Base-by-base conservation (phyloP, 768 basidiomycete genomes). In the Hericium coralloides region DNA sequence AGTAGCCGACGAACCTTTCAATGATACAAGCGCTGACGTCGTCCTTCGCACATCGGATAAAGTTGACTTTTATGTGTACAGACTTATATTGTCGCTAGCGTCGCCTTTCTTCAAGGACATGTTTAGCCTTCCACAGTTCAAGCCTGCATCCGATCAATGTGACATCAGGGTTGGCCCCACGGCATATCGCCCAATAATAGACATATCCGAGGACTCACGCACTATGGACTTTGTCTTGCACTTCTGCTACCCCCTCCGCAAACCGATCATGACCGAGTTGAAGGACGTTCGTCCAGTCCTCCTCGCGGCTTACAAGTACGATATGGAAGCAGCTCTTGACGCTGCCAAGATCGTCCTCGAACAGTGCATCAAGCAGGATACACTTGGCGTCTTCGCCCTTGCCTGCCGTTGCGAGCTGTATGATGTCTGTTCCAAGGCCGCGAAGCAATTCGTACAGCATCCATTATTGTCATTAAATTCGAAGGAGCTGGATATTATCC, bases 81-180 rank as follows among this genome's bases (percentile, higher is more conserved):
- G 59, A 18, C 57, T 64, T 12, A 68, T 74, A 41, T 68, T 75
- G 10, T 64, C 66, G 14, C 72, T 45, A 15, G 43, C 43, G 8
- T 45, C 43, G 43, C 43, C 43, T 20, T 9, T 45, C 43, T 45
- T 45, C 56, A 60, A 66, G 23, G 57, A 60, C 26, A 63, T 74
- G 54, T 69, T 74, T 49, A 36, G 55, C 17, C 51, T 69, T 14
- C 66, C 68, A 2, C 66, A 70, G 22, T 58, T 68, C n/a, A 45
- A 45, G 20, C 43, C n/a, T 17, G 17, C 43, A 45, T 10, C n/a
- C 15, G 15, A 20, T 18, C 43, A 43, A 8, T 20, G 39, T 41
- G 14, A 41, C 25, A 26, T 31, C 31, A 9, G 31, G 10, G 31
- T 8, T 2, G 31, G 31, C 31, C 7, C 8, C 31, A 31, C 10